phyloP scores from a whole-genome alignment of 345 rosid species.

The Excoecaria cochinchinensis region DNA sequence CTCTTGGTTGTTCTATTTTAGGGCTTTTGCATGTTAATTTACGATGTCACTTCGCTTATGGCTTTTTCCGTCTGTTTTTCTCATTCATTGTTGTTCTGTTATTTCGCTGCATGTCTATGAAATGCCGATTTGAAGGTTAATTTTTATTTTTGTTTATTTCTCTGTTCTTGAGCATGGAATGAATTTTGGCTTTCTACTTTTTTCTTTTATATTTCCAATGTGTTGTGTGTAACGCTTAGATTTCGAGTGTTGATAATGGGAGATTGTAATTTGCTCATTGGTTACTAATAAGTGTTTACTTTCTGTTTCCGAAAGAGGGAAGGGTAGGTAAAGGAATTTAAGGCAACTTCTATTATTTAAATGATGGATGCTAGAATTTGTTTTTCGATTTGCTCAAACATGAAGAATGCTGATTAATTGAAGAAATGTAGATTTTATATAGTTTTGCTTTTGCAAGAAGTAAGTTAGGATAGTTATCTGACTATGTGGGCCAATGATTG shows the following conservation, averaged over 20 bases:
- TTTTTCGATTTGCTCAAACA: neutral
- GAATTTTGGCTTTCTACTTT: neutral
- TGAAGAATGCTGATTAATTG: neutral
- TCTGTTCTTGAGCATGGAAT: neutral
- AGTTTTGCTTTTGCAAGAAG: neutral
- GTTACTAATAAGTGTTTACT: neutral
- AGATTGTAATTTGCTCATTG: neutral
- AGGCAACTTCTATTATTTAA: neutral
- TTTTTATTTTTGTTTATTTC: neutral
- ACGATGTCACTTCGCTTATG: neutral
- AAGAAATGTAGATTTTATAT: neutral
- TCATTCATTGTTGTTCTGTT: neutral
- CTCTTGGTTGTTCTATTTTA: neutral
- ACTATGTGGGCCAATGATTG: neutral
- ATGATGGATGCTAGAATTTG: too few relatives aligned
- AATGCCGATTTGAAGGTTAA: neutral
- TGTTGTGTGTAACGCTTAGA: constrained; percentile 14
- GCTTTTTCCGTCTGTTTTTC: neutral
- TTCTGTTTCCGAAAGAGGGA: constrained; percentile 12
- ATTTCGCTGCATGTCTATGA: neutral
- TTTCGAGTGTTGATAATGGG: constrained; percentile 13
- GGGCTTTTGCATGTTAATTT: neutral
- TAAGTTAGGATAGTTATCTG: neutral
- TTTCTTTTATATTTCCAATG: neutral
- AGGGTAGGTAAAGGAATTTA: neutral